Evolutionary conservation across 2,329 filamentous ascomycete species (phyloP), one percentile per base, ranked within the genome.

Genomic region (Leptographium galeiforme): DNA sequence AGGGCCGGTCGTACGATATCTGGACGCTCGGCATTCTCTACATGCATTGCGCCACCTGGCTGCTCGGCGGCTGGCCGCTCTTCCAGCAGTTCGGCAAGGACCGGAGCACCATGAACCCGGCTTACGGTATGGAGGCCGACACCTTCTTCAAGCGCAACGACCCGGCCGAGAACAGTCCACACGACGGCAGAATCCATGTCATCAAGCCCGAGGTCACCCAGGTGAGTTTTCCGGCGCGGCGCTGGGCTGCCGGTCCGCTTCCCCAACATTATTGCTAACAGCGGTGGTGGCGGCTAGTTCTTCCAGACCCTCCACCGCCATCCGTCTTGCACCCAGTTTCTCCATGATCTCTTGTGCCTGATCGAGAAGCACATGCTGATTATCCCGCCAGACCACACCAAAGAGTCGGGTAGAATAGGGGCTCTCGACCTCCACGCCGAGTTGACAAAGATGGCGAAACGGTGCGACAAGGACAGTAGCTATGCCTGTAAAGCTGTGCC

Each of bases 1-100:
- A 39, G 18, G 58, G 60, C 5, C 53, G 59, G 2, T 52, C 56
- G 5, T 62, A 54, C 30, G 60, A 62, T 33, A 55, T 60, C 7
- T 62, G 60, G 60, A 56, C 59, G 1, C 51, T 62, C 12, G 60
- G 59, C 13, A 58, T 57, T 25, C 51, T 61, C 7, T 58, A 56
- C 40, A 51, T 61, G 1, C 60, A 62, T 52, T 58, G 60, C 25
- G 39, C 57, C 2, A 60, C 47, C 4, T 56, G 52, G 52, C 43
- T 52, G 34, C 33, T 52, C 30, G 47, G 47, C 34, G 54, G 50
- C 11, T 45, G 43, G 43, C 12, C 19, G 12, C 19, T 45, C 1
- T 13, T 45, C 4, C 12, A 32, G 19, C 12, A 16, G 4, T 45
- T 45, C 8, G 6, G 12, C 13, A 10, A 16, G 25, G 16, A 16